These are phyloP conservation scores for Quercus parvula DNA, from an alignment of 306 rosid species.

Conservation along the genomic window DNA sequence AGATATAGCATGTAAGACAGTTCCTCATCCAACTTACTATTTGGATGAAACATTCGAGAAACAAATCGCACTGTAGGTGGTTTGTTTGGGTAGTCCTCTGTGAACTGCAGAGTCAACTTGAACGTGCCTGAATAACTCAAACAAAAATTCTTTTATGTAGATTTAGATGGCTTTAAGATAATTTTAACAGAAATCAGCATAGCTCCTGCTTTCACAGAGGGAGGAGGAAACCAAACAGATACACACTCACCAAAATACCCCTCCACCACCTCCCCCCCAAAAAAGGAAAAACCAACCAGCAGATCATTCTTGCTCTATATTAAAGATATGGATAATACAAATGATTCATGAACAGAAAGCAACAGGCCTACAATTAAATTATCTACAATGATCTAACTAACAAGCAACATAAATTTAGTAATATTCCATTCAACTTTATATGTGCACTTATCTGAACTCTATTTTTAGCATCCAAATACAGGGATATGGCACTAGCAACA, in stretches of 20 bases:
- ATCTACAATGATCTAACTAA: not conserved
- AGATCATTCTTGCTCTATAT: not conserved
- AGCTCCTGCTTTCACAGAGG: not conserved
- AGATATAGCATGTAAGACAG: not conserved
- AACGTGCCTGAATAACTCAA: slow-evolving; percentile 71
- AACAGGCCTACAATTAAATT: not conserved
- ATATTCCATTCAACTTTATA: not conserved
- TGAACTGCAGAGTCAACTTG: slow-evolving; percentile 80
- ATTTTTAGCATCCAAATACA: not conserved
- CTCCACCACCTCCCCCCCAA: not conserved
- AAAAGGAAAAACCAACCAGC: not conserved
- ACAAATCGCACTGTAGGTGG: slow-evolving; percentile 91
- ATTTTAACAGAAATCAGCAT: not conserved
- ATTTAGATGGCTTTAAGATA: slow-evolving; percentile 12
- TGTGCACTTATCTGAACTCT: not conserved
- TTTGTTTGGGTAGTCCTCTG: slow-evolving; percentile 91
- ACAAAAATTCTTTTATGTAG: slow-evolving; percentile 15
- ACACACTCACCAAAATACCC: not conserved
- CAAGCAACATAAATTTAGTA: not conserved
- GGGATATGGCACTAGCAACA: not conserved
- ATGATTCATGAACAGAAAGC: not conserved
- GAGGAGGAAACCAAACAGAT: not conserved
- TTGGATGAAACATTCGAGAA: slow-evolving; percentile 91
- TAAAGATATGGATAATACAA: not conserved
- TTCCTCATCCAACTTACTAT: slow-evolving; percentile 57